Evolutionary conservation across 352 stramenopile species (phyloP), one percentile per base, ranked within the genome.

Genomic region (Phytopythium sindhum): DNA sequence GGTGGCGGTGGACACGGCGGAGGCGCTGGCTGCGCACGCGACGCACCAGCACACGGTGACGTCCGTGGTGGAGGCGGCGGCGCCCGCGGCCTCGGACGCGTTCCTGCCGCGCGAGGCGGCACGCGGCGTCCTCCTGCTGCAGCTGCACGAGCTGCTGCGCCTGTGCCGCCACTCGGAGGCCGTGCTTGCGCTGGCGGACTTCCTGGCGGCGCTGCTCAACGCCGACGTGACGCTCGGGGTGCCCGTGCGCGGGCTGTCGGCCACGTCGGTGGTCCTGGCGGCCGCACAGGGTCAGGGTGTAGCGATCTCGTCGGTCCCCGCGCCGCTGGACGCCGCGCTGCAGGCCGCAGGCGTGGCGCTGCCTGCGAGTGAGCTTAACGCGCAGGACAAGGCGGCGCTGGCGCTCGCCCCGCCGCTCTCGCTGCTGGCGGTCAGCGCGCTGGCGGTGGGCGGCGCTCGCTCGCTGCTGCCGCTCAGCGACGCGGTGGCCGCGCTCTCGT

Each of bases 401-500:
- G 33, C 57, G 15, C 61, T 65, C 28, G 65, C 79, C 42, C 64
- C 60, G 29, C 74, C 80, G 1, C 65, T 79, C 41, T 31, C 63
- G 47, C 65, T 92, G 33, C 76, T 92, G n/a, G 81, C 84, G 2
- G 70, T 84, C 37, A 69, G 78, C 14, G 53, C 67, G 19, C 73
- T 92, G 60, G 73, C 80, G 21, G 78, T 92, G 28, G 77, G 80
- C 19, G 85, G 84, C 19, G 83, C 82, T 10, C 81, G 80, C n/a
- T 73, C 81, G 0, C 67, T 95, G 44, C 60, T 93, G 42, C 75
- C 85, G 10, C 67, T 93, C 21, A 66, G 81, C 8, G 88, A 96
- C 50, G 81, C 85, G 9, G 83, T 94, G 21, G 86, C 90, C 0
- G 86, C 89, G 28, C 72, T 96, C 19, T 90, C 88, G 63, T 97